Conservation (phyloP, 345 rosid genomes). For the Corchorus olitorius region DNA sequence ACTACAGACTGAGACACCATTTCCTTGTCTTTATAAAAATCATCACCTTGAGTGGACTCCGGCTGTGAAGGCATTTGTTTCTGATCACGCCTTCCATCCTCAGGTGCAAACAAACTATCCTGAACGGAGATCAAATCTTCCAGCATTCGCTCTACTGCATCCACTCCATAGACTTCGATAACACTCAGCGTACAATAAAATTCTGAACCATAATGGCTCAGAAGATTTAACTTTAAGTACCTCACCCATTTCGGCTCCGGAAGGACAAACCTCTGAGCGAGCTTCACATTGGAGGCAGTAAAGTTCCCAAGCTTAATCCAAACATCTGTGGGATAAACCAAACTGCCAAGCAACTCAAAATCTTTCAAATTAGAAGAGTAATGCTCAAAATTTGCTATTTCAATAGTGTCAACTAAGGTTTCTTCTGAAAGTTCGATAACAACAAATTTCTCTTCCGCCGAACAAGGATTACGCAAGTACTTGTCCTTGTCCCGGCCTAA, state of each 20-base stretch:
- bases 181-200: constrained; percentile 92
- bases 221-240: constrained; percentile 73
- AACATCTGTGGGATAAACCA: constrained; percentile 80
- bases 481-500: constrained; percentile 83
- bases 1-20: constrained; percentile 35
- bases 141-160: constrained; percentile 92
- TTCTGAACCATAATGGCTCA: constrained; percentile 83
- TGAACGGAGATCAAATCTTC: constrained; percentile 84
- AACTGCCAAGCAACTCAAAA: constrained; percentile 84
- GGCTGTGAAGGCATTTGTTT: constrained; percentile 38
- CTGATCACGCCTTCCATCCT: constrained; percentile 43
- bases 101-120: constrained; percentile 42
- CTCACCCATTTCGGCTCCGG: constrained; percentile 83
- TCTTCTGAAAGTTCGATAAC: constrained; percentile 93
- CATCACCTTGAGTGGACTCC: constrained; percentile 42
- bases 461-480: constrained; percentile 91
- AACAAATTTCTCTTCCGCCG: constrained; percentile 85
- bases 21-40: constrained; percentile 36
- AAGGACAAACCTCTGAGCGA: constrained; percentile 66
- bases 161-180: constrained; percentile 87
- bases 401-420: constrained; percentile 78
- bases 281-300: constrained; percentile 82
- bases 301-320: constrained; percentile 90
- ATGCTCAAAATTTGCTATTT: constrained; percentile 91
- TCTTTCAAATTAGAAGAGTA: constrained; percentile 85